Evolutionary conservation across 345 rosid genomes (phyloP).

Genomic region (Ceriops decandra): DNA sequence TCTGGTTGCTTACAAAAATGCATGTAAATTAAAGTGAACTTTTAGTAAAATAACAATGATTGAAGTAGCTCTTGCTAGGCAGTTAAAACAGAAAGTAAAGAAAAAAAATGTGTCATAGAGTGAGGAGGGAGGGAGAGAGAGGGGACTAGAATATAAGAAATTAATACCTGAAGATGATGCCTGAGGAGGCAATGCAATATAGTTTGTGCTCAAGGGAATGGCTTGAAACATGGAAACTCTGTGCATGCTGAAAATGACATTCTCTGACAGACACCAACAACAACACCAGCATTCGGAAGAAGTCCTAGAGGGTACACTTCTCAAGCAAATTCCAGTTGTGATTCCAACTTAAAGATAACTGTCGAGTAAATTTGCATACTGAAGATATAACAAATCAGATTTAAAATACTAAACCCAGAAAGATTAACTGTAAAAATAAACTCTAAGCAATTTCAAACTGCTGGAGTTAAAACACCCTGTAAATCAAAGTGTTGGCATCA

Average conservation of each 20-base stretch:
- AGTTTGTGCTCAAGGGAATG: conserved; percentile 96
- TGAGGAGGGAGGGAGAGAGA: neutral
- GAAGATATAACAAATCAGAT: neutral
- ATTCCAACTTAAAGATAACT: conserved; percentile 67
- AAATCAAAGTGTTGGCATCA: neutral
- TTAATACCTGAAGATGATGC: conserved; percentile 93
- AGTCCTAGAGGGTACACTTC: conserved; percentile 96
- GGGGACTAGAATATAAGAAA: neutral
- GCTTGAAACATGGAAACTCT: conserved; percentile 97
- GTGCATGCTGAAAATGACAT: conserved; percentile 96
- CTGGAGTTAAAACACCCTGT: neutral
- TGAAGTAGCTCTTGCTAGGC: too few relatives aligned
- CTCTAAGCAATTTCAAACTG: neutral
- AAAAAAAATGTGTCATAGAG: neutral
- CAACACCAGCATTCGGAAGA: conserved; percentile 93
- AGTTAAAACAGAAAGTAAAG: too few relatives aligned
- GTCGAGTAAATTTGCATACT: conserved; percentile 12
- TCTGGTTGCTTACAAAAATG: too few relatives aligned
- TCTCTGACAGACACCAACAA: conserved; percentile 94
- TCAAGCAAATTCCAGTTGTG: conserved; percentile 94
- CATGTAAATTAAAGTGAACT: too few relatives aligned
- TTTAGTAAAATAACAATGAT: too few relatives aligned
- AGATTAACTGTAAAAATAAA: neutral
- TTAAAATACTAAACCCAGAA: neutral
- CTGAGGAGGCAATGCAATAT: conserved; percentile 94